These are phyloP conservation scores for Penicillium sp. DNA, from an alignment of 2,329 filamentous ascomycete species.

Conservation along the genomic window DNA sequence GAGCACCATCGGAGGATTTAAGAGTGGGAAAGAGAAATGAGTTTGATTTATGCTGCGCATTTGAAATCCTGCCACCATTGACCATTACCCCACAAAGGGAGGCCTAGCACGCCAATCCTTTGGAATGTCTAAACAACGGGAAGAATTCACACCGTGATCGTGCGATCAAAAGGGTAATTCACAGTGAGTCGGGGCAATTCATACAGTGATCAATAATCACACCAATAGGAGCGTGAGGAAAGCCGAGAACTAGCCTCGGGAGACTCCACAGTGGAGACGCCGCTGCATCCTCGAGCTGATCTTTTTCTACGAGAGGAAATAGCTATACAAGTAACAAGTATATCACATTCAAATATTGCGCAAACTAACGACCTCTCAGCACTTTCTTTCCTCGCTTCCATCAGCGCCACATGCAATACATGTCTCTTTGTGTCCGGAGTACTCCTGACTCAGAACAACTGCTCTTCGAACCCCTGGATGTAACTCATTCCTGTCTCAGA, in stretches of 20 bases:
- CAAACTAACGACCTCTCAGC: too few species aligned
- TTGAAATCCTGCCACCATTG: background rate
- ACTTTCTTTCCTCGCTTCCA: too few species aligned
- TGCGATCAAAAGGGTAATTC: background rate
- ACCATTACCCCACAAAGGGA: background rate
- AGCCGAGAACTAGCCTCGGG: background rate
- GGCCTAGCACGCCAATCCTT: background rate
- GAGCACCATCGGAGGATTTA: background rate
- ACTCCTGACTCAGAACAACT: too few species aligned
- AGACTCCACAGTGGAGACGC: background rate
- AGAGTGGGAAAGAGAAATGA: background rate
- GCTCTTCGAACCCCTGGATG: too few species aligned
- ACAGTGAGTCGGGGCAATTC: background rate
- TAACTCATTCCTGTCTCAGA: background rate
- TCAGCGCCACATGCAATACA: too few species aligned
- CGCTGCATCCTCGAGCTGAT: too few species aligned
- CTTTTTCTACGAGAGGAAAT: too few species aligned
- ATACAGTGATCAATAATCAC: slow-evolving; percentile 3
- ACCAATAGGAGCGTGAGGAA: background rate
- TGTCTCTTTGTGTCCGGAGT: background rate
- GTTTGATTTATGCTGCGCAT: background rate
- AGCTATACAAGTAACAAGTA: too few species aligned
- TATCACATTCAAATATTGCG: too few species aligned
- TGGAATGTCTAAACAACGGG: background rate
- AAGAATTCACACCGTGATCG: background rate